Percentiles rank a stretch among this genome's conserved stretches.
phyloP scores from a whole-genome alignment of 768 basidiomycete species.

The Boletus tomentosulus region DNA sequence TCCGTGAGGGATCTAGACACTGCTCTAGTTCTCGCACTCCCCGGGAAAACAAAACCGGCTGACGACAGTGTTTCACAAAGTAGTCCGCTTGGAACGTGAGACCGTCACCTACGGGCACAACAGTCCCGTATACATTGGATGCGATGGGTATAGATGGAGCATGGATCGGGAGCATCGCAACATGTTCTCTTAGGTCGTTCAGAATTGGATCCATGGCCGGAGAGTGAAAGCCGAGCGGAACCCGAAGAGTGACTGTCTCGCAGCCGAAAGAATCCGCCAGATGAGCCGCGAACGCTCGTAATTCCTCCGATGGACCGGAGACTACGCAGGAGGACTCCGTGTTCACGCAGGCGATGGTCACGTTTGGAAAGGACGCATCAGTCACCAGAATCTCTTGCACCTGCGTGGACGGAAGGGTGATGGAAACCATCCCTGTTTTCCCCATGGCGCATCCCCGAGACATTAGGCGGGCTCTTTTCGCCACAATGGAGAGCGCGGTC shows the following conservation, averaged over 20 bases:
- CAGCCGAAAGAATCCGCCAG: slow-evolving; percentile 35
- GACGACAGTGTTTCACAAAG: slow-evolving; percentile 53
- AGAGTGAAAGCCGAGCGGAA: slow-evolving; percentile 66
- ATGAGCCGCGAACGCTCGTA: slow-evolving; percentile 39
- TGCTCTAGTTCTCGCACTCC: slow-evolving; percentile 43
- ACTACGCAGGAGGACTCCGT: slow-evolving; percentile 54
- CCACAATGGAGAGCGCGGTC: slow-evolving; percentile 56
- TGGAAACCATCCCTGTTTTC: slow-evolving; percentile 59
- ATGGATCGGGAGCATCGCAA: slow-evolving; percentile 34
- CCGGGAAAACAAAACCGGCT: slow-evolving; percentile 52
- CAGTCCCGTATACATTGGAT: slow-evolving; percentile 55
- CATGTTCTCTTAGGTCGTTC: slow-evolving; percentile 42
- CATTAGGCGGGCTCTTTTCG: slow-evolving; percentile 56
- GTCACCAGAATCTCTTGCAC: slow-evolving; percentile 35
- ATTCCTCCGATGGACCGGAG: slow-evolving; percentile 47
- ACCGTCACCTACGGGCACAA: slow-evolving; percentile 51
- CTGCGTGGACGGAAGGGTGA: slow-evolving; percentile 36
- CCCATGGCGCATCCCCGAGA: slow-evolving; percentile 40
- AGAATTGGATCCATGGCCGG: slow-evolving; percentile 57
- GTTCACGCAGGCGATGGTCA: slow-evolving; percentile 61
- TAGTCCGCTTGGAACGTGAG: slow-evolving; percentile 47
- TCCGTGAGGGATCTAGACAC: slow-evolving; percentile 20
- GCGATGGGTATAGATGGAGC: slow-evolving; percentile 55
- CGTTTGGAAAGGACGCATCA: slow-evolving; percentile 31
- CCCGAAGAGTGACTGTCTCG: slow-evolving; percentile 43